A percentile compares a stretch with the other conserved stretches of the same genome.
Conservation (phyloP, 768 basidiomycete species). For the Russula emetica region DNA sequence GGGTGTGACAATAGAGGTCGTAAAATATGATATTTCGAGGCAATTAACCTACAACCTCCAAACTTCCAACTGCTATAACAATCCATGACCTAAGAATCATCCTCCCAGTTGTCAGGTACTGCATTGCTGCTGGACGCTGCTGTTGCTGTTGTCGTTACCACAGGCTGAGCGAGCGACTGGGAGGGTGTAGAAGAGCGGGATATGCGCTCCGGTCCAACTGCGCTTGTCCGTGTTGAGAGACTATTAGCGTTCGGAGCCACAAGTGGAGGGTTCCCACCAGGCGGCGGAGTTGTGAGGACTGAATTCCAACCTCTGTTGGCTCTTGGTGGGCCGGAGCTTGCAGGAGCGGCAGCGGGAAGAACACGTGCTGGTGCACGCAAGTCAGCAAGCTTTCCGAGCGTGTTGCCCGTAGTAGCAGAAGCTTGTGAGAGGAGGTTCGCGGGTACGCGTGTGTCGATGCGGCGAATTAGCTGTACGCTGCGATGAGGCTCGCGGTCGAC, state of each 20-base stretch:
- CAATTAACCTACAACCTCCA: background rate
- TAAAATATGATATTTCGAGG: background rate
- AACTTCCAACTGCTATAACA: background rate
- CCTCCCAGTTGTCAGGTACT: constrained; percentile 56
- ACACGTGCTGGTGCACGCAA: constrained; percentile 38
- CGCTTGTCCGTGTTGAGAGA: background rate
- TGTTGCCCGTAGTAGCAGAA: constrained; percentile 34
- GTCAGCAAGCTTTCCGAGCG: constrained; percentile 59
- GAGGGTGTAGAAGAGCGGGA: constrained; percentile 24
- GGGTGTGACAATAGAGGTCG: background rate
- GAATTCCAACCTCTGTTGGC: constrained; percentile 36
- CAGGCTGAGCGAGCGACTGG: constrained; percentile 1
- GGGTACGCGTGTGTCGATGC: constrained; percentile 80
- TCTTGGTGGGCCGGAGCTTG: constrained; percentile 14
- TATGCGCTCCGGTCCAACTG: background rate
- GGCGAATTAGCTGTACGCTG: constrained; percentile 76
- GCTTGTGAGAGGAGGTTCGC: constrained; percentile 52
- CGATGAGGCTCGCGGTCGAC: constrained; percentile 90
- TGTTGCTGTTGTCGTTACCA: background rate
- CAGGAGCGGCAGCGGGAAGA: constrained; percentile 24
- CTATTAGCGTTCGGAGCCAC: background rate
- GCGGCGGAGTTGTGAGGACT: constrained; percentile 32
- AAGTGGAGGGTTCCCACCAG: constrained; percentile 11
- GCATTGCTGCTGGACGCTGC: constrained; percentile 19
- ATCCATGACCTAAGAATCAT: constrained; percentile 38